Base-by-base conservation (phyloP, 208 protist species). In the Wallacemonas rigidus region DNA sequence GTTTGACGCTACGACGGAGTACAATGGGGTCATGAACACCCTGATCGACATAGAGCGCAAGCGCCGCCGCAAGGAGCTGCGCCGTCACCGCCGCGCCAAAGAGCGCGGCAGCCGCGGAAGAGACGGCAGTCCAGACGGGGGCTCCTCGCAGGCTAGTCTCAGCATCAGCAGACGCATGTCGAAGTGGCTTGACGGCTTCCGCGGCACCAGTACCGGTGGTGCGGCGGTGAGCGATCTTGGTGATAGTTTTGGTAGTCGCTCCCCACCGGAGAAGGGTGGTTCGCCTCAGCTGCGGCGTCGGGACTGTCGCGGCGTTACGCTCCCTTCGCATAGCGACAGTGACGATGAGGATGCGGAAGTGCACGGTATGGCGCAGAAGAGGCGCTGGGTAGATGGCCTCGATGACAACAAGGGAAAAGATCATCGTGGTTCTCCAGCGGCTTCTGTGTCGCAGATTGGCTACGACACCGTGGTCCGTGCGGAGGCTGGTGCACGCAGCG, bases 1-100 rank as follows among this genome's bases (percentile, higher is more conserved):
- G 53, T 83, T 95, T 41, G 89, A 95, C 69, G 48, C 56, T 45
- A 57, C 67, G 39, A 65, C 39, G 6, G 74, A 81, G 56, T 73
- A 76, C 36, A 71, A 74, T 26, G 40, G 61, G 15, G 43, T 65
- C 12, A 54, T 55, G 68, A 63, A 60, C 36, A 35, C 44, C 0
- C 60, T 65, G 15, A 50, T 65, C 40, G 60, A 67, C 41, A 53
- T 63, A 50, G 38, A 71, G 70, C 48, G 62, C 39, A 40, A 39
- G n/a, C 14, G 41, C 1, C 48, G 39, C 8, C 45, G 60, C 8
- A 2, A 50, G 44, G 56, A 73, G 11, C 53, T 53, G 53, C 71
- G 43, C 6, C 63, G 55, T 26, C 50, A 35, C 35, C 71, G 45
- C 6, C 54, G 60, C n/a, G 2, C 14, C 26, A 38, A 14, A 12